Evolutionary conservation across 352 stramenopile species (phyloP), one percentile per base, ranked within the genome.

Genomic region (Albugo candida): DNA sequence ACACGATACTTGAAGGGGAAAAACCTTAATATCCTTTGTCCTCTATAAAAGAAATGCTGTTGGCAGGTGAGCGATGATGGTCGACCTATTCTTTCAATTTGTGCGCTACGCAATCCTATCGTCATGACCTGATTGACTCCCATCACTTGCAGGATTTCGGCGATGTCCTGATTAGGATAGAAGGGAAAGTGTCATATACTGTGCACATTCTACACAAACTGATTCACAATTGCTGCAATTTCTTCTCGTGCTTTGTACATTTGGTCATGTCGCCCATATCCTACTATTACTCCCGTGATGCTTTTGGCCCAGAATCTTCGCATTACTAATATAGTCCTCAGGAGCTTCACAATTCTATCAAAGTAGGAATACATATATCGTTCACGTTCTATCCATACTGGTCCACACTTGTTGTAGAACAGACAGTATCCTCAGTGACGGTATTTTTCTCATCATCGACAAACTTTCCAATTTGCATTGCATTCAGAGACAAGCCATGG

Each of bases 21-120:
- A 20, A 42, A 16, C 14, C 48, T 21, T 8, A 19, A 49, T 12
- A 36, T n/a, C n/a, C n/a, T n/a, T n/a, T n/a, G n/a, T n/a, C n/a
- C n/a, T n/a, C n/a, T n/a, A n/a, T n/a, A n/a, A n/a, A n/a, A n/a
- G n/a, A n/a, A n/a, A 8, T 13, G 2, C 14, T 19, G 13, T 52
- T 40, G 58, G 77, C 75, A 17, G 78, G 75, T 31, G 88, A 81
- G 44, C n/a, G n/a, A n/a, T n/a, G 80, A 60, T 6, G 78, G 78
- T 52, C 86, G 85, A 59, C 87, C 87, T 45, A 91, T 88, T n/a
- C 78, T 76, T 56, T 91, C 78, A 47, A 88, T 84, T 56, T 91
- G 78, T 34, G 75, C 70, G 38, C 75, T 91, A 63, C 88, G 78
- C 16, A 91, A 63, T 38, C 88, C 75, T 17, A 91, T 74, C 0